Evolutionary conservation across 768 basidiomycete species (phyloP), one percentile per base, ranked within the genome.

Genomic region (Neoboletus magnificus): DNA sequence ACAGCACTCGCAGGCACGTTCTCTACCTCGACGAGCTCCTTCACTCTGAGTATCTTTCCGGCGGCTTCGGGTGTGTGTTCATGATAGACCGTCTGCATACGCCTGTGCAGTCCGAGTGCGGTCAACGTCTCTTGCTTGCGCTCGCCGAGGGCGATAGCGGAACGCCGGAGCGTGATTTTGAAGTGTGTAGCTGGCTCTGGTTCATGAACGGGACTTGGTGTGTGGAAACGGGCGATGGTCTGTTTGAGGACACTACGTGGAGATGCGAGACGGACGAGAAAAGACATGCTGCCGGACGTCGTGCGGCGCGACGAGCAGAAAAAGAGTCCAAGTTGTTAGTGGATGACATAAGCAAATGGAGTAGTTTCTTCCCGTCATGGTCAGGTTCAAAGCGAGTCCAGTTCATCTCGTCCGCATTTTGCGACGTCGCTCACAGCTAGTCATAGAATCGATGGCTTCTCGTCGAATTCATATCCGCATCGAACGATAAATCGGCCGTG

Each of bases 91-190:
- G 87, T 93, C 69, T 93, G 88, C 75, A 88, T 82, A 37, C 93
- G 82, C 54, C 87, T 76, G 70, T 90, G 86, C 48, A 98, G 77
- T 1, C 94, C 94, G 3, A 98, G 83, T 0, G 91, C 81, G n/a
- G 80, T 78, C 43, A 95, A 78, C 0, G 93, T 95, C 45, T 79
- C 85, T 66, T 86, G 80, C 54, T 85, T 82, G 62, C 79, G 79
- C 54, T 82, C 76, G 3, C 88, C 86, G 10, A 96, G 82, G 1
- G 91, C 87, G 58, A 95, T 94, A 47, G 85, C 87, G 6, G 93
- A 95, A 52, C 94, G 89, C 11, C 82, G 82, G 29, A 95, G 85
- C 20, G 93, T 96, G 64, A 98, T 87, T 76, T 89, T 90, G 77
- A 82, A 94, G 72, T 96, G 91, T 0, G 93, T 91, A 30, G 72